Percentiles rank a stretch among this genome's conserved stretches.
These are phyloP conservation scores for Pharnaceum exiguum DNA, from an alignment of 148 eudicot species.

Conservation along the genomic window DNA sequence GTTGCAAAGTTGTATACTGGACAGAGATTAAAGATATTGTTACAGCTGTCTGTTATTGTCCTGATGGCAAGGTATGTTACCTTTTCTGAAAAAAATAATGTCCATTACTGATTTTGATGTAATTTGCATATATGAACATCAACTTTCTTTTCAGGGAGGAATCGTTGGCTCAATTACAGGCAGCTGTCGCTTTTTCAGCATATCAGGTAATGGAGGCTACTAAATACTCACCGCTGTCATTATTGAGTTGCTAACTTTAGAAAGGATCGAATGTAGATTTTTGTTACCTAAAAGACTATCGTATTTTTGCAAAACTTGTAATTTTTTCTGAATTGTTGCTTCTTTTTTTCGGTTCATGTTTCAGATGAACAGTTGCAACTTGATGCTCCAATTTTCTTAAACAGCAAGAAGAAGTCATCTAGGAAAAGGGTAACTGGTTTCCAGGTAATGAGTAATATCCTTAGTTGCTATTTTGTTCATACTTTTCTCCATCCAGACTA, in stretches of 20 bases:
- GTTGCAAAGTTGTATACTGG: constrained; percentile 81
- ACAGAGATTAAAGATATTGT: constrained; percentile 75
- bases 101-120: neutral
- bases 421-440: constrained; percentile 83
- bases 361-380: constrained; percentile 68
- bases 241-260: neutral
- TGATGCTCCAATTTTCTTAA: constrained; percentile 51
- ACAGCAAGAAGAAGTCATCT: constrained; percentile 65
- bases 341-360: constrained; percentile 9
- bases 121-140: neutral
- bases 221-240: neutral
- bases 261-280: neutral
- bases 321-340: neutral
- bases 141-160: constrained; percentile 49
- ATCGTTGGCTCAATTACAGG: constrained; percentile 74
- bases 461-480: neutral
- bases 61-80: constrained; percentile 68
- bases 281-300: neutral
- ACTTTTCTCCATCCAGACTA: neutral
- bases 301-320: neutral
- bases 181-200: constrained; percentile 47
- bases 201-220: constrained; percentile 39
- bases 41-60: constrained; percentile 82
- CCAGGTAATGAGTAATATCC: constrained; percentile 45
- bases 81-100: neutral